phyloP scores from a whole-genome alignment of 345 rosid genomes.

The Murraya koenigii region DNA sequence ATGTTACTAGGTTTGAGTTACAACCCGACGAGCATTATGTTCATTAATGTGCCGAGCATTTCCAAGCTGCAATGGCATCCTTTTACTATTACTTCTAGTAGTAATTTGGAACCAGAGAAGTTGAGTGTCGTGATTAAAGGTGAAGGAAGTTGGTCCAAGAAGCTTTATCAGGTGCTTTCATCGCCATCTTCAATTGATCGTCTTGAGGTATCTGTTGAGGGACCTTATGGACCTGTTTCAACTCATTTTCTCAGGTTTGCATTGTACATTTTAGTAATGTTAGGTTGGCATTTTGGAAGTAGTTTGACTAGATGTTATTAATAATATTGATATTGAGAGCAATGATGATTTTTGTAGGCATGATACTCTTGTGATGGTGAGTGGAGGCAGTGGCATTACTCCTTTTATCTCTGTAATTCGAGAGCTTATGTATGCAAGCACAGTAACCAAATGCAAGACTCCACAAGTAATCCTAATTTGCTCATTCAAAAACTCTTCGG shows the following conservation, averaged over 20 bases:
- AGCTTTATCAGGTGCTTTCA: slow-evolving; percentile 62
- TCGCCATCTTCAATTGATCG: slow-evolving; percentile 46
- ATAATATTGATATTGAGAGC: neutral
- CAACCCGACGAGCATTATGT: slow-evolving; percentile 65
- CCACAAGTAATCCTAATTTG: slow-evolving; percentile 52
- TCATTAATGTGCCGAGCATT: slow-evolving; percentile 68
- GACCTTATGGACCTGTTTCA: slow-evolving; percentile 87
- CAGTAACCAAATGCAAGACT: slow-evolving; percentile 30
- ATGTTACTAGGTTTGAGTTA: slow-evolving; percentile 51
- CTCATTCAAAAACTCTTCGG: slow-evolving; percentile 55
- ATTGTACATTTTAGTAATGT: neutral
- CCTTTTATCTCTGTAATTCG: slow-evolving; percentile 79
- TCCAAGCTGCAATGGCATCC: slow-evolving; percentile 96
- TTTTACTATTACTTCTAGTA: slow-evolving; percentile 65
- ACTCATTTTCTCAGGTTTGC: slow-evolving; percentile 63
- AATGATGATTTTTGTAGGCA: slow-evolving; percentile 38
- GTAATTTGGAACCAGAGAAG: slow-evolving; percentile 61
- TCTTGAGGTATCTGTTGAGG: slow-evolving; percentile 66
- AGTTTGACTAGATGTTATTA: neutral
- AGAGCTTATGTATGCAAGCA: slow-evolving; percentile 46
- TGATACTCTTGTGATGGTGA: slow-evolving; percentile 68
- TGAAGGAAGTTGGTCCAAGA: slow-evolving; percentile 82
- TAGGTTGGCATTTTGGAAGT: neutral
- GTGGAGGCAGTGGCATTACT: slow-evolving; percentile 93
- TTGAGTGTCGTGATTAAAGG: slow-evolving; percentile 65